Evolutionary conservation across 495 filamentous ascomycete species (phyloP).

Genomic region (Penicillium ucsense): DNA sequence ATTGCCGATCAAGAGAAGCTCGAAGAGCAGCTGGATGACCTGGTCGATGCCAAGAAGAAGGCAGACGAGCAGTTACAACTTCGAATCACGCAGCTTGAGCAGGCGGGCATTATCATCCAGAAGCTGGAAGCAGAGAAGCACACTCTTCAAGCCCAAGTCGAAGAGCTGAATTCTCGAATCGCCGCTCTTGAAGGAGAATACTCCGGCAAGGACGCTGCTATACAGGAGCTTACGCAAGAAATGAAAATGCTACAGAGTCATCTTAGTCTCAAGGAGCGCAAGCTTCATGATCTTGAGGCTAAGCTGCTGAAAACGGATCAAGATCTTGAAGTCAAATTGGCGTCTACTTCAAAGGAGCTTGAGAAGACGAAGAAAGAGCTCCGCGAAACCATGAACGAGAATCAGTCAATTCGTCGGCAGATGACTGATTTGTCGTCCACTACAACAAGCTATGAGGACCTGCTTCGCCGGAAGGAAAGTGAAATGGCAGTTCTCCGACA

Average conservation of each 20-base stretch:
- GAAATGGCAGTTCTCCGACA: constrained; percentile 76
- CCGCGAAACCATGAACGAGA: constrained; percentile 69
- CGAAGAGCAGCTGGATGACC: constrained; percentile 83
- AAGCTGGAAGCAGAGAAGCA: constrained; percentile 78
- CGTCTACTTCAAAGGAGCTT: constrained; percentile 72
- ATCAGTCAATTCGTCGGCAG: constrained; percentile 75
- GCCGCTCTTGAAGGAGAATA: constrained; percentile 55
- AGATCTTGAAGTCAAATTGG: constrained; percentile 80
- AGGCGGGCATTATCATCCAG: constrained; percentile 78
- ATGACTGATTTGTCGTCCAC: constrained; percentile 81
- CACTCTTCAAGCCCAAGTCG: constrained; percentile 54
- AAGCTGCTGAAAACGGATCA: constrained; percentile 81
- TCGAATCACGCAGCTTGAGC: constrained; percentile 74
- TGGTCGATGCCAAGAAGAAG: constrained; percentile 82
- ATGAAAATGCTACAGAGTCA: constrained; percentile 90
- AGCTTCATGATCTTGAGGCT: constrained; percentile 75
- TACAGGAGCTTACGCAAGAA: constrained; percentile 67
- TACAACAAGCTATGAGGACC: constrained; percentile 88
- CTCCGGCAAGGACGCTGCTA: constrained; percentile 57
- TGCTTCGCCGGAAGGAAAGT: constrained; percentile 87
- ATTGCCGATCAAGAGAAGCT: constrained; percentile 89
- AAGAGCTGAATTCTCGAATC: constrained; percentile 57
- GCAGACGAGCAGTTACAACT: constrained; percentile 76
- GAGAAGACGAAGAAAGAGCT: constrained; percentile 60
- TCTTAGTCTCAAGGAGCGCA: constrained; percentile 79